Evolutionary conservation across 1,284 basidiomycete genomes (phyloP).

Genomic region (Fomitopsis palustris): DNA sequence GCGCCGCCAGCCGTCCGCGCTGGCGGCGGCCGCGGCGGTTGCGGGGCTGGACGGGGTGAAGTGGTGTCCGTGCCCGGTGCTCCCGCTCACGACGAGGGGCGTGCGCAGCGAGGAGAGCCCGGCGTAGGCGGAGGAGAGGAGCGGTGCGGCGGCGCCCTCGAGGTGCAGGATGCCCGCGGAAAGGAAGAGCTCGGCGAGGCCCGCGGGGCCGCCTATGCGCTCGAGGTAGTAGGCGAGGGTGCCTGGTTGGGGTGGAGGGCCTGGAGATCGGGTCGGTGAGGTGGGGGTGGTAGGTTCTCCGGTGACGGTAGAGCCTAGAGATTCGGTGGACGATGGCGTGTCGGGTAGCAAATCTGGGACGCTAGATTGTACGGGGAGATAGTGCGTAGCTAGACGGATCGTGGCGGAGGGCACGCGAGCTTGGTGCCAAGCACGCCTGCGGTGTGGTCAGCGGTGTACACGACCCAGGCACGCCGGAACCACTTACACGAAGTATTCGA

Average conservation of each 20-base stretch:
- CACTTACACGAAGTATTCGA: conserved; percentile 73
- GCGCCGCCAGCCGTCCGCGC: conserved; percentile 59
- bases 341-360: conserved; percentile 14
- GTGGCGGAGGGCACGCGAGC: conserved; percentile 68
- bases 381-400: conserved; percentile 69
- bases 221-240: conserved; percentile 58
- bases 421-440: conserved; percentile 78
- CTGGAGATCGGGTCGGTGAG: not conserved
- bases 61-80: conserved; percentile 10
- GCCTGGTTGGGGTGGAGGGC: conserved; percentile 29
- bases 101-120: conserved; percentile 72
- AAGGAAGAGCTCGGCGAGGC: conserved; percentile 68
- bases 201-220: conserved; percentile 56
- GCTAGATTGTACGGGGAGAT: conserved; percentile 48
- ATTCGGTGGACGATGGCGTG: conserved; percentile 3
- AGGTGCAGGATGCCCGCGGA: conserved; percentile 73
- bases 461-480: not conserved
- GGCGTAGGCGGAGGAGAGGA: conserved; percentile 67
- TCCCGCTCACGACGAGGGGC: conserved; percentile 35
- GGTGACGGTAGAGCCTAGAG: conserved; percentile 5
- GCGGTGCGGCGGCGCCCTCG: conserved; percentile 64
- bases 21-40: not conserved
- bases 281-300: conserved; percentile 13
- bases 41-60: conserved; percentile 6
- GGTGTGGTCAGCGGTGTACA: not conserved